Base-by-base conservation (phyloP, 2,329 filamentous ascomycete genomes). In the Diplodia corticola region DNA sequence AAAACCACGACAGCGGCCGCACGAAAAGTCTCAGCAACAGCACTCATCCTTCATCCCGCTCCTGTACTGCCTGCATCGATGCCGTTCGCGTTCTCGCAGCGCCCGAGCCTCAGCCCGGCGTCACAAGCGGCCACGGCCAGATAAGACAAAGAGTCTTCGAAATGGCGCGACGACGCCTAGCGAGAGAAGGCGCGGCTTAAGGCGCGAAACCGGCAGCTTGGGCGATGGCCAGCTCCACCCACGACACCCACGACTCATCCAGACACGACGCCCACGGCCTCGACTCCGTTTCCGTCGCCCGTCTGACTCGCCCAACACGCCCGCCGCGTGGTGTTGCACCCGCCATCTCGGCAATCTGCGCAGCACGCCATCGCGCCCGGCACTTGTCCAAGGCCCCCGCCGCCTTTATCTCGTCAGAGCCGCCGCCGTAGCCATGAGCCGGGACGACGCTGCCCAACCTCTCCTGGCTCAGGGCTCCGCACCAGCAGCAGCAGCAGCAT, bases 161-260 rank as follows among this genome's bases (percentile, higher is more conserved):
- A 37, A 37, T 37, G 35, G 35, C 35, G 35, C 35, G 35, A 13
- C 35, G 35, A 37, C 35, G n/a, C n/a, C n/a, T 37, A 37, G 15
- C 35, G 35, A 13, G 5, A 10, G 12, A n/a, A n/a, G n/a, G n/a
- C n/a, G n/a, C n/a, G n/a, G n/a, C n/a, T 26, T 13, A 35, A n/a
- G 51, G n/a, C 51, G 24, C 15, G 9, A 26, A 13, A 4, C 20
- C 35, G 17, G 20, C 4, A 4, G 9, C 5, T 6, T 6, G 35
- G 9, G 7, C 28, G 24, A 59, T 59, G 55, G 37, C 55, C 37
- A 59, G 55, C 55, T 60, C 55, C 37, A 60, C 55, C n/a, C n/a
- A n/a, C n/a, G n/a, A n/a, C n/a, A n/a, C n/a, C n/a, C n/a, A n/a
- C n/a, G n/a, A n/a, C n/a, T n/a, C n/a, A n/a, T n/a, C n/a, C n/a